phyloP scores from a whole-genome alignment of 2,329 filamentous ascomycete species.

The Trichophyton benhamiae region DNA sequence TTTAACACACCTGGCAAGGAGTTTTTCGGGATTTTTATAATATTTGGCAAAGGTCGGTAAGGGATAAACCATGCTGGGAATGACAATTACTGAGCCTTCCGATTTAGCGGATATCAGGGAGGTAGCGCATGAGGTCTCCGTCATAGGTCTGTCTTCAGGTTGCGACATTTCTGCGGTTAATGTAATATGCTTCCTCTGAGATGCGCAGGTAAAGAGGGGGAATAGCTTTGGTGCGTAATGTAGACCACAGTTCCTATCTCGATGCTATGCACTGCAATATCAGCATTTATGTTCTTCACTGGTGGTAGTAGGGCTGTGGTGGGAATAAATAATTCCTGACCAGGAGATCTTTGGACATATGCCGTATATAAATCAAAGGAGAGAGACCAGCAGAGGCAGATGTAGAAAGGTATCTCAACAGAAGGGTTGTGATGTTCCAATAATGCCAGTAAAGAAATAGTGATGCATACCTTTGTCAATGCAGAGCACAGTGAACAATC shows the following conservation, averaged over 20 bases:
- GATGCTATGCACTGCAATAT: background rate
- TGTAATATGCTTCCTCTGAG: background rate
- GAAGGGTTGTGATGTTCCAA: background rate
- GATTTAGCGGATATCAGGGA: too few species aligned
- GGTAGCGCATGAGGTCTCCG: background rate
- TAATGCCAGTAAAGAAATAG: background rate
- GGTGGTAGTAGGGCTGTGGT: background rate
- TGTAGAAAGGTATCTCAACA: background rate
- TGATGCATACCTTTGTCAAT: background rate
- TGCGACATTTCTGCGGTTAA: background rate
- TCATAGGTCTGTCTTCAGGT: background rate
- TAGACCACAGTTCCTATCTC: background rate
- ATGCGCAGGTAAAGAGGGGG: background rate
- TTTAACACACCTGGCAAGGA: too few species aligned
- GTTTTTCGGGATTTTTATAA: too few species aligned
- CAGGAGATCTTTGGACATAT: background rate
- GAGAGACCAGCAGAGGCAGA: background rate
- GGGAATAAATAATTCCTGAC: background rate
- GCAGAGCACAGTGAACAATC: background rate
- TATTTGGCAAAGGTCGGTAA: too few species aligned
- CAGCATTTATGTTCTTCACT: background rate
- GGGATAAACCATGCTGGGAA: background rate
- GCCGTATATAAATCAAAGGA: background rate
- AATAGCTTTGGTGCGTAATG: background rate
- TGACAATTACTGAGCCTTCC: too few species aligned